Conservation (phyloP, 129 eudicot species). For the Pittosporum tobira region DNA sequence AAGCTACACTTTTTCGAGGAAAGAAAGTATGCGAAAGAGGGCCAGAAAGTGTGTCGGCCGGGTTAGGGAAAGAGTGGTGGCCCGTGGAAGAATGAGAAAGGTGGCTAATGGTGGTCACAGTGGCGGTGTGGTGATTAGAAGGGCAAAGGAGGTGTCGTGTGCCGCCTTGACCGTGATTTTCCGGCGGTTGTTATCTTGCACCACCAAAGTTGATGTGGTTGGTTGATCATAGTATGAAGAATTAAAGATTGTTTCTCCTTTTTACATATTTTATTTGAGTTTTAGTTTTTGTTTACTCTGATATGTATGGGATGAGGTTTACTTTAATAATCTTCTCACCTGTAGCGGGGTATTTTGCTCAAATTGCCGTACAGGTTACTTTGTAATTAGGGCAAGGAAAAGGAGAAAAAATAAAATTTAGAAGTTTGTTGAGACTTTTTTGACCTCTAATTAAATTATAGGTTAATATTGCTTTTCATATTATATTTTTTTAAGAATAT, state of each 20-base stretch:
- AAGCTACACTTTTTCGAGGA: slow-evolving; percentile 75
- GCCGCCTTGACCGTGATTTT: slow-evolving; percentile 42
- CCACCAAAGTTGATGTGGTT: slow-evolving; percentile 61
- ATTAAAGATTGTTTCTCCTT: background rate
- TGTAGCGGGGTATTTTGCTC: too few species aligned
- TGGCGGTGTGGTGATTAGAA: slow-evolving; percentile 28
- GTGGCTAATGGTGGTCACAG: slow-evolving; percentile 11
- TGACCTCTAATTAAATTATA: too few species aligned
- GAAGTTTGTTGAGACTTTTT: too few species aligned
- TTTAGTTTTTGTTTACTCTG: too few species aligned
- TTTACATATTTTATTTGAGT: too few species aligned
- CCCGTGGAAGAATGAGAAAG: slow-evolving; percentile 14
- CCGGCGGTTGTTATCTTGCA: slow-evolving; percentile 63
- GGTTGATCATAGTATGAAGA: slow-evolving; percentile 28
- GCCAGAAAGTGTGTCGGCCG: slow-evolving; percentile 47
- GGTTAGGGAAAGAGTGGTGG: slow-evolving; percentile 29
- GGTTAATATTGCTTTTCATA: too few species aligned
- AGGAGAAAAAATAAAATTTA: too few species aligned
- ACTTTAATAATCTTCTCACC: too few species aligned
- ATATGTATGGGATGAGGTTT: too few species aligned
- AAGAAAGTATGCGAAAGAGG: slow-evolving; percentile 45
- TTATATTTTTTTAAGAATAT: too few species aligned
- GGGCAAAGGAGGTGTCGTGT: slow-evolving; percentile 49
- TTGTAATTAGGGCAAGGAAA: too few species aligned
- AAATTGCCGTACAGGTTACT: too few species aligned